Percentiles rank a stretch among this genome's conserved stretches.
These are phyloP conservation scores for Fusarium sulawesiense DNA, from an alignment of 2,329 filamentous ascomycete genomes.

Conservation along the genomic window DNA sequence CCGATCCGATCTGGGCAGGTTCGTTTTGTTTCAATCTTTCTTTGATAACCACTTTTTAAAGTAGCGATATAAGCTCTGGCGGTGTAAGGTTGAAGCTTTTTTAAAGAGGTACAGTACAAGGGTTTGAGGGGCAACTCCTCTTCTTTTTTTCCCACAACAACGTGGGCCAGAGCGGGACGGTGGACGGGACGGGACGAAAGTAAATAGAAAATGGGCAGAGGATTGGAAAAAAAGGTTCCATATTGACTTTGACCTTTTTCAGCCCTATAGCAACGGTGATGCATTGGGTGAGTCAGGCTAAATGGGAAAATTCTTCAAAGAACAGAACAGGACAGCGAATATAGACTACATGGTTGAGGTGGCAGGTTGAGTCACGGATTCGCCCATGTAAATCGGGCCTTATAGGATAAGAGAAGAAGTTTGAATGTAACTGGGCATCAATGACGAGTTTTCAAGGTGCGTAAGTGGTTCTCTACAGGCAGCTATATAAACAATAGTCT, in stretches of 20 bases:
- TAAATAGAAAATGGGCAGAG: background rate
- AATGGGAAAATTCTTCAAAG: background rate
- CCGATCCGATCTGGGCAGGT: background rate
- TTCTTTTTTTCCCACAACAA: background rate
- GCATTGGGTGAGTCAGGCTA: constrained; percentile 4
- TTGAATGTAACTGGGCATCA: constrained; percentile 16
- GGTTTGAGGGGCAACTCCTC: background rate
- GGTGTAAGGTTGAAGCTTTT: constrained; percentile 31
- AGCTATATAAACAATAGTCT: background rate
- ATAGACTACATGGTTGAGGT: constrained; percentile 2
- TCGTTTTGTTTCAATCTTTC: background rate
- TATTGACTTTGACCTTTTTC: background rate
- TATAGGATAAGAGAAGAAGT: background rate
- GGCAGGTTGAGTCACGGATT: constrained; percentile 3
- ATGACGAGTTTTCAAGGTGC: constrained; percentile 6
- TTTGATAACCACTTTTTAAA: constrained; percentile 9
- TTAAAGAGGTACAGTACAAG: background rate
- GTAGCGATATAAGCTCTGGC: constrained; percentile 20
- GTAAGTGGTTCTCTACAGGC: constrained; percentile 12
- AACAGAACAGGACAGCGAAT: constrained; percentile 1
- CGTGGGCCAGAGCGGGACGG: constrained; percentile 23
- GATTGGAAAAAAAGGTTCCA: background rate
- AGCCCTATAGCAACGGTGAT: constrained; percentile 17
- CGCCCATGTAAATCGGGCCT: constrained; percentile 20
- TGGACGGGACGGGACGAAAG: constrained; percentile 13